Percentiles rank a stretch among this genome's conserved stretches.
These are phyloP conservation scores for Testicularia cyperi DNA, from an alignment of 1,284 basidiomycete species.

Conservation along the genomic window DNA sequence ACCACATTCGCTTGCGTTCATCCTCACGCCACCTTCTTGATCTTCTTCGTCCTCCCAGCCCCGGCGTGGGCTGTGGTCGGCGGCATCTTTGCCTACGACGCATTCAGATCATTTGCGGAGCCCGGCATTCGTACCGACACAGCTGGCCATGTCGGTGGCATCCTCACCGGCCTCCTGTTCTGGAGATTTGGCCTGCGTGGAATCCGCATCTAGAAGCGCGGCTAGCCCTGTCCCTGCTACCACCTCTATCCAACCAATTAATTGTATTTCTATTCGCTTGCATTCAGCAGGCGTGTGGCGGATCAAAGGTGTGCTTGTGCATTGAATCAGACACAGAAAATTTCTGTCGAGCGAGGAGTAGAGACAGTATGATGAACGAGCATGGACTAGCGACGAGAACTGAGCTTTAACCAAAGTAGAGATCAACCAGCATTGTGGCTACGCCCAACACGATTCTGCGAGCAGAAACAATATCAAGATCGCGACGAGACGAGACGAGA, in stretches of 20 bases:
- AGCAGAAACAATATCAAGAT: not conserved
- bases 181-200: constrained; percentile 25
- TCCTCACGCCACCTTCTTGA: constrained; percentile 71
- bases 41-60: constrained; percentile 74
- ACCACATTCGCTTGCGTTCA: constrained; percentile 72
- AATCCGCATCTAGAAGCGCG: constrained; percentile 9
- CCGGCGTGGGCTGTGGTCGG: constrained; percentile 78
- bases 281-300: not conserved
- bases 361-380: too few species aligned
- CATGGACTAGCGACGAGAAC: too few species aligned
- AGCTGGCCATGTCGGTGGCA: constrained; percentile 77
- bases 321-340: not conserved
- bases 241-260: too few species aligned
- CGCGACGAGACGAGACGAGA: not conserved
- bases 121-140: constrained; percentile 66
- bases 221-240: too few species aligned
- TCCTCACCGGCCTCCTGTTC: constrained; percentile 68
- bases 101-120: constrained; percentile 64
- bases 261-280: not conserved
- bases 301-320: not conserved
- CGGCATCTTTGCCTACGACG: constrained; percentile 75
- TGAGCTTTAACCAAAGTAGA: constrained; percentile 55
- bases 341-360: too few species aligned
- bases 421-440: constrained; percentile 57
- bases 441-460: constrained; percentile 64